A percentile compares a stretch with the other conserved stretches of the same genome.
These are phyloP conservation scores for Cicer cuneatum DNA, from an alignment of 306 rosid genomes.

Conservation along the genomic window DNA sequence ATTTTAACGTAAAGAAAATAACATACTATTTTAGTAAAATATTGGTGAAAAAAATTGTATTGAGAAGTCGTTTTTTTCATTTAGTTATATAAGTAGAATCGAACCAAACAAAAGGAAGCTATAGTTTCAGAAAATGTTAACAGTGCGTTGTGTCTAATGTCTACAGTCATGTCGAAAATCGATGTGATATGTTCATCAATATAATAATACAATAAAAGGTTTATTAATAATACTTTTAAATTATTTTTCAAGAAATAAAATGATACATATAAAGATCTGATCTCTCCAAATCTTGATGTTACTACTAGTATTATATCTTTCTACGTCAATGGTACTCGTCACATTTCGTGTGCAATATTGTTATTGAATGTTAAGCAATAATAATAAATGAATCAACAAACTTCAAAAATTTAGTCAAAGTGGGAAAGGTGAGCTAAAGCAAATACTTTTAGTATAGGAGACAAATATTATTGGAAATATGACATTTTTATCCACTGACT, in stretches of 20 bases:
- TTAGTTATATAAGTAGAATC: too few species aligned
- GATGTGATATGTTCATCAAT: too few species aligned
- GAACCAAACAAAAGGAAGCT: too few species aligned
- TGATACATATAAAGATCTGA: neutral
- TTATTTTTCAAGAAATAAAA: neutral
- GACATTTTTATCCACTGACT: conserved; percentile 38
- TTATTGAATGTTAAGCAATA: conserved; percentile 5
- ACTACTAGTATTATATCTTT: neutral
- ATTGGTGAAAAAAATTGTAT: too few species aligned
- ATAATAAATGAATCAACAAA: neutral
- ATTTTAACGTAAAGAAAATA: too few species aligned
- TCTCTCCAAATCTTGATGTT: neutral
- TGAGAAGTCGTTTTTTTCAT: too few species aligned
- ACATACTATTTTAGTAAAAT: too few species aligned
- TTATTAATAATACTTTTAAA: too few species aligned
- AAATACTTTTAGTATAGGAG: conserved; percentile 6
- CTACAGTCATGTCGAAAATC: too few species aligned
- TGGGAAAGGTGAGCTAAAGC: conserved; percentile 27
- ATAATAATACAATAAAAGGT: too few species aligned
- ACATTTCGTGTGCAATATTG: neutral
- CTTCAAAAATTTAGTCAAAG: neutral
- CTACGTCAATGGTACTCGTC: conserved; percentile 4
- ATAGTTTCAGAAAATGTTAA: too few species aligned
- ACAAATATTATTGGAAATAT: conserved; percentile 33
- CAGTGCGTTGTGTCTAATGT: too few species aligned